Conservation (phyloP, 345 rosid genomes). For the Geranium rotundifolium region DNA sequence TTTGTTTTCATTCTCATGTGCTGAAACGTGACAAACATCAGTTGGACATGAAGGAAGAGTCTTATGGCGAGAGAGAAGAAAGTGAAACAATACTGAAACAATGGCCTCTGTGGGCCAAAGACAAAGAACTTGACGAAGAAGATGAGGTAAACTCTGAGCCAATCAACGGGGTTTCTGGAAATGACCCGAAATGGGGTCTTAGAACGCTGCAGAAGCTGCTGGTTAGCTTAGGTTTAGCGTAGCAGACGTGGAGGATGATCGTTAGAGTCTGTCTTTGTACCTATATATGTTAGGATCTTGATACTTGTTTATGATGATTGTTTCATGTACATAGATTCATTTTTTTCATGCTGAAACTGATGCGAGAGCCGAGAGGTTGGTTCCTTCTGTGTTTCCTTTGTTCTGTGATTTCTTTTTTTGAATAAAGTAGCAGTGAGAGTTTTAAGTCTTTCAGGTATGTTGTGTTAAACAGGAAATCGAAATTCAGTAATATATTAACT, state of each 20-base stretch:
- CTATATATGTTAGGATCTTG: too few species aligned
- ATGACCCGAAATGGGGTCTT: background rate
- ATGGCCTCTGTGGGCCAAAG: background rate
- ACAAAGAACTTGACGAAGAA: background rate
- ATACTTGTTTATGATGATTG: too few species aligned
- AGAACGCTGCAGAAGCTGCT: background rate
- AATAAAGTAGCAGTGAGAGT: too few species aligned
- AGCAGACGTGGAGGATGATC: background rate
- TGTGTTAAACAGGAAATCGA: too few species aligned
- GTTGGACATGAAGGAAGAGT: background rate
- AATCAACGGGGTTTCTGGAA: background rate
- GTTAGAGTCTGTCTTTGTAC: background rate
- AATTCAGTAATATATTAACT: too few species aligned
- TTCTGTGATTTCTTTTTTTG: too few species aligned
- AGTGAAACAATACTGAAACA: background rate
- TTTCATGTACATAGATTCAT: background rate
- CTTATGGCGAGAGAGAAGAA: background rate
- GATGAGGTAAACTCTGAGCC: background rate
- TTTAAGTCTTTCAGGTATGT: too few species aligned
- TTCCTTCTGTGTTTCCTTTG: background rate
- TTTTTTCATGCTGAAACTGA: background rate
- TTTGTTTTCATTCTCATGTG: too few species aligned
- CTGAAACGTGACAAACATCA: background rate
- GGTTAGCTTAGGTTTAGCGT: background rate
- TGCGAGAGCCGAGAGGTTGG: background rate